Conservation (phyloP, 805 yeast species). For the Spathaspora sp. region DNA sequence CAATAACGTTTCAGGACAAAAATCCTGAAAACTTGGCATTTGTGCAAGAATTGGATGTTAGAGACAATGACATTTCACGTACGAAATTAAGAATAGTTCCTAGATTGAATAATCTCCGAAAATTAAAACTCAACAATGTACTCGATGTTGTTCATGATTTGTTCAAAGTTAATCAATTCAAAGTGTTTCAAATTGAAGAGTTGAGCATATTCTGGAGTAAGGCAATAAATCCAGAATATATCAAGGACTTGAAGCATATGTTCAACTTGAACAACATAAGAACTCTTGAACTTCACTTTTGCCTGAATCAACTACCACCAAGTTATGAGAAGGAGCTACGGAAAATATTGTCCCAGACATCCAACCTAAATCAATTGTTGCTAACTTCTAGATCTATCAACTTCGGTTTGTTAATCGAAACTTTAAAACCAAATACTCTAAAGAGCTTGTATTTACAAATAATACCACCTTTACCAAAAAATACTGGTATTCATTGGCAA, state of each 20-base stretch:
- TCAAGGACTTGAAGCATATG: background rate
- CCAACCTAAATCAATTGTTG: too few relatives aligned
- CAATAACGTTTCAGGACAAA: background rate
- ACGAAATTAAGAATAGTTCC: background rate
- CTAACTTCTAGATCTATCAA: background rate
- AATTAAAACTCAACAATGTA: background rate
- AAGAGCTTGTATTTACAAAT: too few relatives aligned
- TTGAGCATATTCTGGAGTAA: background rate
- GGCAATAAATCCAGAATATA: background rate
- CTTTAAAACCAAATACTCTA: background rate
- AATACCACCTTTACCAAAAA: background rate
- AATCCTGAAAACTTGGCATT: background rate
- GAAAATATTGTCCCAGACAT: too few relatives aligned
- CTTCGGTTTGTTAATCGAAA: background rate
- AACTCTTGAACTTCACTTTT: background rate
- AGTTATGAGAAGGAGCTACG: too few relatives aligned
- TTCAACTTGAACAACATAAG: background rate
- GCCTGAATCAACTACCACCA: too few relatives aligned
- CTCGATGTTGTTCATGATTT: background rate
- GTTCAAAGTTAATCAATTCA: background rate
- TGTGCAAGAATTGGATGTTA: background rate
- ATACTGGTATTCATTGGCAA: background rate
- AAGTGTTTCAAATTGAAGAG: background rate
- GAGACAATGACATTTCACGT: background rate
- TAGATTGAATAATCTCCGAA: background rate